phyloP scores from a whole-genome alignment of 2,329 filamentous ascomycete genomes.

The Colletotrichum liaoningense region DNA sequence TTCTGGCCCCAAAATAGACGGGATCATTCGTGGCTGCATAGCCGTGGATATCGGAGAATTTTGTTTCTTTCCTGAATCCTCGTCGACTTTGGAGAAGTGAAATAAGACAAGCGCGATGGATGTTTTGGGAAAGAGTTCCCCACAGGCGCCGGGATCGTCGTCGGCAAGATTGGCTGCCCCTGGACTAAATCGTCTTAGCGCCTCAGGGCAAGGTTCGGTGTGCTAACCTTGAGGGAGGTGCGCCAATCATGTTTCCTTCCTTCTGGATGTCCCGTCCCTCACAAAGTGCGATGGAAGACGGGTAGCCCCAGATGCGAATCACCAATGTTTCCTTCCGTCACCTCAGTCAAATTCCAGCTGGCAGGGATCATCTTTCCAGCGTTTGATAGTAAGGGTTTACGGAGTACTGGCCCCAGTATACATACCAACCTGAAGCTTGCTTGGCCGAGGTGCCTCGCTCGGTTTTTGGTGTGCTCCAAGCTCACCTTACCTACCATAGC shows the following conservation, averaged over 20 bases:
- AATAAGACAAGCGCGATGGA: not conserved
- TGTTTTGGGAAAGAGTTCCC: constrained; percentile 5
- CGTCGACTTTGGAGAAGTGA: not conserved
- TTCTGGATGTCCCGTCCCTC: not conserved
- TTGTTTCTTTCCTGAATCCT: not conserved
- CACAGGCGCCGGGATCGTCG: constrained; percentile 6
- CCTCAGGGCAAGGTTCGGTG: not conserved
- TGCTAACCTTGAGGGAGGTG: not conserved
- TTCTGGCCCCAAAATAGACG: not conserved
- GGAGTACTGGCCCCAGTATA: not conserved
- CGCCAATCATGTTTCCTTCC: too few relatives aligned
- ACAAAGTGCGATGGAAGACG: not conserved
- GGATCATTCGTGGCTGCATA: not conserved
- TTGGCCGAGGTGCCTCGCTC: not conserved
- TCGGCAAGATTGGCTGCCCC: constrained; percentile 1
- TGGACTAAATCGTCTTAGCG: constrained; percentile 11
- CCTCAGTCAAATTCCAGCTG: not conserved
- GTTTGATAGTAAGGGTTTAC: not conserved
- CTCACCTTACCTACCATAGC: not conserved
- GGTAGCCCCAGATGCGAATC: not conserved
- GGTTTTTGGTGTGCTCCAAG: not conserved
- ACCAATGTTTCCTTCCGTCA: not conserved
- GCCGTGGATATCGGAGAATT: not conserved
- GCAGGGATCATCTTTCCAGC: not conserved
- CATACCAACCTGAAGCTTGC: not conserved